Percentiles rank a stretch among this genome's conserved stretches.
phyloP scores from a whole-genome alignment of 2,329 filamentous ascomycete genomes.

The Sporothrix mexicana region DNA sequence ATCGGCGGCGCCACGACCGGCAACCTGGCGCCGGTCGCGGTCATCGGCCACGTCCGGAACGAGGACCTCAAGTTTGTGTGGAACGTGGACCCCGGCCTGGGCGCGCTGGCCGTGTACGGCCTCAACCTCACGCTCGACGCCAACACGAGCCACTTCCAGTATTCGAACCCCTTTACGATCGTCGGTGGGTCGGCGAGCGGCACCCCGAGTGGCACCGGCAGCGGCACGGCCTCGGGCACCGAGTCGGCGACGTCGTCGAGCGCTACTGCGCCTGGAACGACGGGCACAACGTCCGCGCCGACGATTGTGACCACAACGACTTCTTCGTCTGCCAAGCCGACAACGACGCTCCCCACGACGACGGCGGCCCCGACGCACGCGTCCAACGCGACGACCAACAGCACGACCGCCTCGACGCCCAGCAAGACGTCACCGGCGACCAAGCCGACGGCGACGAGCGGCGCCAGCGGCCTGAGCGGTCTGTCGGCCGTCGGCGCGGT shows the following conservation, averaged over 20 bases:
- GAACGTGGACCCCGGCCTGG: constrained; percentile 55
- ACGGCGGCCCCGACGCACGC: not conserved
- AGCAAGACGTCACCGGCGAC: constrained; percentile 16
- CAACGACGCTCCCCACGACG: not conserved
- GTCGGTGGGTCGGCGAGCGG: constrained; percentile 38
- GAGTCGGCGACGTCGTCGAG: not conserved
- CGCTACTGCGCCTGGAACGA: not conserved
- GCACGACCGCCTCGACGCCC: not conserved
- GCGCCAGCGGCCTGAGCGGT: not conserved
- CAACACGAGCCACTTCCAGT: constrained; percentile 61
- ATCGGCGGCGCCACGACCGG: constrained; percentile 55
- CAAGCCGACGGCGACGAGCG: constrained; percentile 13
- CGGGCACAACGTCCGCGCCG: not conserved
- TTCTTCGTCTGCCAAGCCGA: not conserved
- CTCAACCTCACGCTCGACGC: constrained; percentile 58
- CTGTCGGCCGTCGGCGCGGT: not conserved
- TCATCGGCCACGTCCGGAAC: constrained; percentile 50
- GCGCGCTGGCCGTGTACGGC: constrained; percentile 56
- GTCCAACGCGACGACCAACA: constrained; percentile 10
- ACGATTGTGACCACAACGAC: not conserved
- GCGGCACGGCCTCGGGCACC: not conserved
- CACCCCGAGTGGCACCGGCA: not conserved
- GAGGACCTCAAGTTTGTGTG: constrained; percentile 54
- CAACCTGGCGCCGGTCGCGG: constrained; percentile 45
- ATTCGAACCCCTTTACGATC: constrained; percentile 65